Conservation (phyloP, 2,329 filamentous ascomycete species). For the Alternaria novae-zelandiae region DNA sequence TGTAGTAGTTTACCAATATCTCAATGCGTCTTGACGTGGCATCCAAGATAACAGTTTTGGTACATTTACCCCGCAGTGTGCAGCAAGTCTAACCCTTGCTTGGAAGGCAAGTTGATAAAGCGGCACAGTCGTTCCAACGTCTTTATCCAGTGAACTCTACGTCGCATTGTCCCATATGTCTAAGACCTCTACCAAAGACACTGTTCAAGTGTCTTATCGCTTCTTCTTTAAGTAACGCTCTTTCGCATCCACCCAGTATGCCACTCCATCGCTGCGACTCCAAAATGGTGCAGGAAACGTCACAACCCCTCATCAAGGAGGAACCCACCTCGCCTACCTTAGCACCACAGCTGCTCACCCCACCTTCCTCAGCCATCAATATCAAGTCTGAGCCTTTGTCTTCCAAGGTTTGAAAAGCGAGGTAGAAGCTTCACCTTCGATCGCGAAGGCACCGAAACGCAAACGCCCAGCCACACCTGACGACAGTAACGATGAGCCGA, state of each 20-base stretch:
- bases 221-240: background rate
- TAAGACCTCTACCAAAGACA: background rate
- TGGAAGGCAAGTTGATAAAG: background rate
- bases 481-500: background rate
- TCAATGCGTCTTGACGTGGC: background rate
- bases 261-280: background rate
- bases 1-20: background rate
- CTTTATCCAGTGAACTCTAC: too few relatives aligned
- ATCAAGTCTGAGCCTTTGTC: background rate
- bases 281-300: background rate
- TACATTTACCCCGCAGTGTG: background rate
- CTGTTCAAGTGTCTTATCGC: background rate
- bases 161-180: background rate
- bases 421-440: background rate
- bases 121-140: background rate
- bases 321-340: background rate
- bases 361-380: background rate
- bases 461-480: background rate
- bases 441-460: background rate
- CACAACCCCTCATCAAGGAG: background rate
- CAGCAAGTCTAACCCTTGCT: background rate
- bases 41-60: background rate
- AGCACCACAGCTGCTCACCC: background rate
- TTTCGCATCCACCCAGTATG: background rate
- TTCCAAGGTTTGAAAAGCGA: background rate